Base-by-base conservation (phyloP, 306 rosid genomes). In the Gleditsia sinensis region DNA sequence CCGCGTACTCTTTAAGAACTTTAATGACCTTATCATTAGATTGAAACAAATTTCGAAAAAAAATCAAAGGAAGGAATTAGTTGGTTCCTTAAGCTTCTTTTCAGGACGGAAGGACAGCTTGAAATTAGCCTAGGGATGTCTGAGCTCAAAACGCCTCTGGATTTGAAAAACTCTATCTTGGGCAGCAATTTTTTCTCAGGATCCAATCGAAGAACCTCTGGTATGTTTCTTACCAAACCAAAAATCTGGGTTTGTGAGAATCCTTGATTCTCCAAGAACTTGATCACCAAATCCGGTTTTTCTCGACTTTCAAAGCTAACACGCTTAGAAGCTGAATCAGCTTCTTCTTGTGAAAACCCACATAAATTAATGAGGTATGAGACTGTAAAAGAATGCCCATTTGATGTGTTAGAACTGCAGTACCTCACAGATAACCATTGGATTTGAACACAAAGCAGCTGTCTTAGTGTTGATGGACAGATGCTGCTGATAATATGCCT, bases 141-240 rank as follows among this genome's bases (percentile, higher is more conserved):
- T 12, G 43, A 37, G 43, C 43, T 37, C 11, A 6, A 37, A 34
- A 69, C 13, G 16, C 63, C 75, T 51, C 21, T 53, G 34, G 75
- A 69, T 48, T 34, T 69, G 2, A 69, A 69, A 69, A 69, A 69
- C 8, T 69, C 75, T 9, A 69, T 7, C 16, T 32, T 32, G 2
- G 34, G 5, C 34, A 2, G 34, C 34, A 32, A 32, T 2, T 32
- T 32, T 32, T 32, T 32, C 34, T 32, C 34, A 32, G n/a, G n/a
- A n/a, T n/a, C n/a, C n/a, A n/a, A n/a, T n/a, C n/a, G n/a, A n/a
- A n/a, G n/a, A n/a, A n/a, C n/a, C n/a, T n/a, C n/a, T n/a, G n/a
- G n/a, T n/a, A n/a, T n/a, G n/a, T 34, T 51, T 19, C 14, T n/a
- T 13, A 50, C 1, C 48, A 49, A 0, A 4, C 2, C 0, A 23